Evolutionary conservation across 78 protist species (phyloP), one percentile per base, ranked within the genome.

Genomic region (Dictyostelium brefeldianum): DNA sequence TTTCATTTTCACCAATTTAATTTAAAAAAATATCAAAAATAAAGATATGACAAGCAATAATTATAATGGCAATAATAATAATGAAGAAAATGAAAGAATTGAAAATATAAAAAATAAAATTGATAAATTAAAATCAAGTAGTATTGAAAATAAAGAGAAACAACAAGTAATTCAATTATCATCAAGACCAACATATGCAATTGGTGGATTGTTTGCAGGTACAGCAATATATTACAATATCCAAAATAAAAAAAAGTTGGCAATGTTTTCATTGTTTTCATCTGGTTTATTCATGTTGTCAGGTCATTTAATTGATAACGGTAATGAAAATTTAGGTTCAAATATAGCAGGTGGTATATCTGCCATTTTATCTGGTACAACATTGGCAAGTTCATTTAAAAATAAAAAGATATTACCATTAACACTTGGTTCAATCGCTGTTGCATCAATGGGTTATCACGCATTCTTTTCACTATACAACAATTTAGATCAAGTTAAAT

Each of bases 371-470:
- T 57, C 85, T 29, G 93, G 83, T 25, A 59, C 78, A 31, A 77
- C 70, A 10, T 29, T 73, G 8, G 93, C 84, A 27, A 77, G 59
- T 64, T 77, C 54, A 27, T 50, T 87, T 31, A 47, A 31, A 36
- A 25, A 59, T 47, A 77, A 64, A 77, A 87, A 77, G 17, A 22
- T 87, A 18, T 75, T 75, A 29, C 84, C 93, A 59, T 54, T 87
- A 17, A 22, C 69, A 11, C 50, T 87, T 6, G 84, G 93, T 1
- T 62, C 93, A 20, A 14, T 77, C 1, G 69, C 84, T 15, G 8
- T 87, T 22, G 7, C 65, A n/a, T 77, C 85, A 25, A 74, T 77
- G 81, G 67, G 83, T 51, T 87, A 87, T 77, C 93, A 87, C 77
- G 83, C 74, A 12, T 87, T 87, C 79, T 87, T 77, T 78, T 51